These are phyloP conservation scores for Coprinopsis cinerea DNA, from an alignment of 768 basidiomycete species.

Conservation along the genomic window DNA sequence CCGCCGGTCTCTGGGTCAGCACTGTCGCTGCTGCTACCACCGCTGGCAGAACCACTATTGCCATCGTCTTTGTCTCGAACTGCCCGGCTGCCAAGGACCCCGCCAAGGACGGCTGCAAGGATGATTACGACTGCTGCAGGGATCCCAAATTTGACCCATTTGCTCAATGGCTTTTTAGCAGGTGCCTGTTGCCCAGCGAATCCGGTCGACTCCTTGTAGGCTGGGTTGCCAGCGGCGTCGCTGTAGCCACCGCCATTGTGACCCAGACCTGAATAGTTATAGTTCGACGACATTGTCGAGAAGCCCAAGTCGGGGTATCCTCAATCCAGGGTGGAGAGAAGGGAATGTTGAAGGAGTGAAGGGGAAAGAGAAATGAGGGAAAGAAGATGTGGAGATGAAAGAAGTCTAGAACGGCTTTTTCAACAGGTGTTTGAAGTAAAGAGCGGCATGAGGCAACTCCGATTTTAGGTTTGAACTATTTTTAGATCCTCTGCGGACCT, in stretches of 20 bases:
- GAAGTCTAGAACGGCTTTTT: background rate
- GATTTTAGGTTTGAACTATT: no score
- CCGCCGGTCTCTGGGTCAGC: slow-evolving; percentile 20
- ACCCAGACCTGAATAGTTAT: background rate
- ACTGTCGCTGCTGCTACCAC: slow-evolving; percentile 23
- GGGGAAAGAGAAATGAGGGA: no score
- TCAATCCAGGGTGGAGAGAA: background rate
- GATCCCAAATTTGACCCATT: slow-evolving; percentile 72
- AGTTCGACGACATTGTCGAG: background rate
- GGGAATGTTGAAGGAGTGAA: background rate
- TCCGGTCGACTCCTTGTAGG: slow-evolving; percentile 67
- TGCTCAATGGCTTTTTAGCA: slow-evolving; percentile 54
- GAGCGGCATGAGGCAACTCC: no score
- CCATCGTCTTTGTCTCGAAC: slow-evolving; percentile 27
- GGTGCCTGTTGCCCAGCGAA: no score
- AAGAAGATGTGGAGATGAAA: no score
- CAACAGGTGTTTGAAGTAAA: no score
- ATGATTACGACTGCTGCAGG: slow-evolving; percentile 62
- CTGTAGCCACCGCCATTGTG: slow-evolving; percentile 13
- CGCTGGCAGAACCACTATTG: slow-evolving; percentile 25
- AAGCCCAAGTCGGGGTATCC: background rate
- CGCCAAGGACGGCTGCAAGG: slow-evolving; percentile 66
- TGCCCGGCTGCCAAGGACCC: slow-evolving; percentile 66
- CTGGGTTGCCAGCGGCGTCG: slow-evolving; percentile 46
- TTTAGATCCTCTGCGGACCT: no score